These are phyloP conservation scores for Alisma plantagoaquatica DNA, from an alignment of 106 monocot species.

Conservation along the genomic window DNA sequence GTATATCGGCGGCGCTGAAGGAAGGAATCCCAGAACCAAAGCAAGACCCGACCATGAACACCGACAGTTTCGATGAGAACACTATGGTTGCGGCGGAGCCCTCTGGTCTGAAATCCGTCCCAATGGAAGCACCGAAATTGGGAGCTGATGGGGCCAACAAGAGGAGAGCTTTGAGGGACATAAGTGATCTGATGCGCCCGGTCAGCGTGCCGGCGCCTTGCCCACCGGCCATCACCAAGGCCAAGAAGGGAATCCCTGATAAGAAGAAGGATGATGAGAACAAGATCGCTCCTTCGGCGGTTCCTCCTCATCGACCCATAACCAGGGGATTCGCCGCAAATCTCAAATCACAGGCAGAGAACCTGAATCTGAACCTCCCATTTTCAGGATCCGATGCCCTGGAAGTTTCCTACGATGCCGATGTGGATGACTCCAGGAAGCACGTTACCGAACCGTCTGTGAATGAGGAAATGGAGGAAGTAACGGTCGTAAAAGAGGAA, in stretches of 20 bases:
- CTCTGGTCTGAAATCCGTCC: background rate
- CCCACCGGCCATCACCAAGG: conserved; percentile 31
- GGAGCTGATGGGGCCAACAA: conserved; percentile 7
- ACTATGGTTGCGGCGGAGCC: too few relatives aligned
- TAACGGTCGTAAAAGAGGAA: too few relatives aligned
- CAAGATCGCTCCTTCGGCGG: background rate
- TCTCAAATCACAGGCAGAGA: conserved; percentile 18
- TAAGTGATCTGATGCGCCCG: conserved; percentile 35
- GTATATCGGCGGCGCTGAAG: too few relatives aligned
- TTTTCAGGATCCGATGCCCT: too few relatives aligned
- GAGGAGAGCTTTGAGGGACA: conserved; percentile 59
- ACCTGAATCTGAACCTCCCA: too few relatives aligned
- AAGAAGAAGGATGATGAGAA: background rate
- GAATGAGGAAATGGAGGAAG: too few relatives aligned
- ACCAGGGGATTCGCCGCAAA: conserved; percentile 60
- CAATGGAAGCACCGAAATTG: conserved; percentile 32
- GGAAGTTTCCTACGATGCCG: too few relatives aligned
- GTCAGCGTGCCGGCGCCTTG: too few relatives aligned
- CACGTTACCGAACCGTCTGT: background rate
- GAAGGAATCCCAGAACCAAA: too few relatives aligned
- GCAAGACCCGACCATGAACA: too few relatives aligned
- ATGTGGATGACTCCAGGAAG: conserved; percentile 37
- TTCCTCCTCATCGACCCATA: conserved; percentile 29
- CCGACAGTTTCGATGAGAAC: too few relatives aligned
- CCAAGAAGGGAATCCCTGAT: conserved; percentile 29